Evolutionary conservation across 1,284 basidiomycete species (phyloP).

Genomic region (Tilletiopsis washingtonensis): DNA sequence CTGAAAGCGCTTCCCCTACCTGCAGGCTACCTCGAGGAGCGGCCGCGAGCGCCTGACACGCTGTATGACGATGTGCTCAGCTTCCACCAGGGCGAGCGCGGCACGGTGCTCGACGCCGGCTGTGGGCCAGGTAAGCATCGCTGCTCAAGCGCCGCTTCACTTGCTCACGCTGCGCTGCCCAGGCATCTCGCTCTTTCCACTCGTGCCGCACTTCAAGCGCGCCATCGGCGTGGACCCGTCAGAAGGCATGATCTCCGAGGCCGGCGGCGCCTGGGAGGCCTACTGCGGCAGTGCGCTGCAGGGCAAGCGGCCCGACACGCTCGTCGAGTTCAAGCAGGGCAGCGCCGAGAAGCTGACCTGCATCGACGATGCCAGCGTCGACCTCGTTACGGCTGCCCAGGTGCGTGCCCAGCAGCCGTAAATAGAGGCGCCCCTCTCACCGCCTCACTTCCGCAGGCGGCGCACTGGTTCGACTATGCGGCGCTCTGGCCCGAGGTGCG

Average conservation of each 20-base stretch:
- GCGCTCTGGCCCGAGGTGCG: not conserved
- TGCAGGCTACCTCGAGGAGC: conserved; percentile 1
- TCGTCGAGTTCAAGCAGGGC: not conserved
- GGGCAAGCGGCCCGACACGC: too few relatives aligned
- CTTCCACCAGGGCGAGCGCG: conserved; percentile 3
- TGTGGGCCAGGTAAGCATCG: too few relatives aligned
- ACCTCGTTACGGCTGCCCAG: conserved; percentile 7
- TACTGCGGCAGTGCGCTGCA: not conserved
- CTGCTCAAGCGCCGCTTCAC: too few relatives aligned
- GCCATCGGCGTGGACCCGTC: conserved; percentile 5
- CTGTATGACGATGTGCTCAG: conserved; percentile 1
- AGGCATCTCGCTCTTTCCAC: conserved; percentile 4
- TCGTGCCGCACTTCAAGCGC: conserved; percentile 1
- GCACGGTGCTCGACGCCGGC: conserved; percentile 7
- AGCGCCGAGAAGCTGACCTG: conserved; percentile 1
- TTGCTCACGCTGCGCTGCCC: too few relatives aligned
- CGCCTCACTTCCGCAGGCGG: conserved; percentile 2
- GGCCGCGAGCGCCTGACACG: conserved; percentile 1
- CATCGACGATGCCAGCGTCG: conserved; percentile 1
- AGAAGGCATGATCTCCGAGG: conserved; percentile 5
- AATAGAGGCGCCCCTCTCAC: not conserved
- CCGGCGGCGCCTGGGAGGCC: not conserved
- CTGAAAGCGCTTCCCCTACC: too few relatives aligned
- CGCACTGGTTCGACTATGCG: conserved; percentile 8
- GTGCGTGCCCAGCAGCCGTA: not conserved